A percentile compares a stretch with the other conserved stretches of the same genome.
Evolutionary conservation across 345 rosid genomes (phyloP).

Genomic region (Kernera saxatilis): DNA sequence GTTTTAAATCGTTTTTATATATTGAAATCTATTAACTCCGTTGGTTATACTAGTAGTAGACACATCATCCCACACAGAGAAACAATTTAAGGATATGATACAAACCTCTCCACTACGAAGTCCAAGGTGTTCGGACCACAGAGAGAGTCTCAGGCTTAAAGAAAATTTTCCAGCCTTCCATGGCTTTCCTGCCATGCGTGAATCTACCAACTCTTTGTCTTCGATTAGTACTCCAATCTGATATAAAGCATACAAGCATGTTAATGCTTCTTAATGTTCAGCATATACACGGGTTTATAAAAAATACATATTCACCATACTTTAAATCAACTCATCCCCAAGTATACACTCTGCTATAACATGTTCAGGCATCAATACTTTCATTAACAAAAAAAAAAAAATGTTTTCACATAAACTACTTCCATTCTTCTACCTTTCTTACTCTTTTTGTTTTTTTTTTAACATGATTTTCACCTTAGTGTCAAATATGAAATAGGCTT

Average conservation of each 20-base stretch:
- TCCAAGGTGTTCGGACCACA: constrained; percentile 99
- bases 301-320: constrained; percentile 5
- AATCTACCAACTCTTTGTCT: constrained; percentile 81
- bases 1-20: background rate
- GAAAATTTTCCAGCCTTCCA: constrained; percentile 96
- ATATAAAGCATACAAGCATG: constrained; percentile 22
- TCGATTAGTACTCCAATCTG: constrained; percentile 89
- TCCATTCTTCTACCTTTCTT: background rate
- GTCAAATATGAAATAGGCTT: background rate
- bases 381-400: background rate
- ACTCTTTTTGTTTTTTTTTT: background rate
- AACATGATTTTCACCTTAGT: background rate
- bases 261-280: background rate
- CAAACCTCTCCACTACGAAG: constrained; percentile 71
- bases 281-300: background rate
- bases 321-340: background rate
- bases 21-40: background rate
- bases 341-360: background rate
- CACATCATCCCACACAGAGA: background rate
- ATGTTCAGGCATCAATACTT: background rate
- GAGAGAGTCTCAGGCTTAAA: constrained; percentile 75
- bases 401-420: background rate
- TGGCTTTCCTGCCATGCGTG: constrained; percentile 86
- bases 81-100: background rate
- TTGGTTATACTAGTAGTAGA: background rate